Conservation (phyloP, 2,329 filamentous ascomycete genomes). For the Xylariaceae sp. region DNA sequence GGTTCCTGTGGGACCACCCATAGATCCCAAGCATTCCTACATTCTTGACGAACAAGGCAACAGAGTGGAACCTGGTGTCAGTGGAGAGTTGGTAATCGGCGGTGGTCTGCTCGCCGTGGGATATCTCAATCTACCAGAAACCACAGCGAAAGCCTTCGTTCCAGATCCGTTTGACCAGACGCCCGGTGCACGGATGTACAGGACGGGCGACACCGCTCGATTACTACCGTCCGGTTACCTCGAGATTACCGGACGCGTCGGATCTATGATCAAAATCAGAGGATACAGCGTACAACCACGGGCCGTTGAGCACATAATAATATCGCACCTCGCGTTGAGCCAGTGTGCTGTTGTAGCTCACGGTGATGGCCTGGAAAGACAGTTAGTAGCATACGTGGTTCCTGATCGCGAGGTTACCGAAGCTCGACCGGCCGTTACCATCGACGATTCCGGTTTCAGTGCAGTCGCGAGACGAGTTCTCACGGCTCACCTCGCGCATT, state of each 20-base stretch:
- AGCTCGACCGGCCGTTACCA: conserved; percentile 56
- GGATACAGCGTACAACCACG: conserved; percentile 74
- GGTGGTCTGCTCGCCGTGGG: conserved; percentile 68
- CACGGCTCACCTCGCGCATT: conserved; percentile 64
- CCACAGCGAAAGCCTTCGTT: conserved; percentile 66
- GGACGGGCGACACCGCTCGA: conserved; percentile 66
- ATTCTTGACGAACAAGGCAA: conserved; percentile 66
- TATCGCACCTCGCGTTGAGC: conserved; percentile 63
- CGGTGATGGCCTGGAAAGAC: conserved; percentile 69
- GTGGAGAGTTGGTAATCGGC: conserved; percentile 70
- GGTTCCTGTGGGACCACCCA: conserved; percentile 67
- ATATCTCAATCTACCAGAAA: conserved; percentile 75
- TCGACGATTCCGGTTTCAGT: conserved; percentile 68
- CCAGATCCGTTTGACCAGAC: conserved; percentile 57
- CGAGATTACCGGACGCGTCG: conserved; percentile 71
- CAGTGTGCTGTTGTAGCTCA: conserved; percentile 68
- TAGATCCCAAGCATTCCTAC: conserved; percentile 64
- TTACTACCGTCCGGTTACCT: conserved; percentile 62
- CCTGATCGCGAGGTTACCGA: conserved; percentile 55
- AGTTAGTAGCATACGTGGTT: conserved; percentile 73
- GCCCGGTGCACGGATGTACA: conserved; percentile 64
- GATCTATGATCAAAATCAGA: conserved; percentile 75
- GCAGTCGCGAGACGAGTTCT: conserved; percentile 61
- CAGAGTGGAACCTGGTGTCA: conserved; percentile 55
- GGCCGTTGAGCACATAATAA: conserved; percentile 69